Evolutionary conservation across 2,329 filamentous ascomycete species (phyloP), one percentile per base, ranked within the genome.

Genomic region (Cyphellophora attinorum): DNA sequence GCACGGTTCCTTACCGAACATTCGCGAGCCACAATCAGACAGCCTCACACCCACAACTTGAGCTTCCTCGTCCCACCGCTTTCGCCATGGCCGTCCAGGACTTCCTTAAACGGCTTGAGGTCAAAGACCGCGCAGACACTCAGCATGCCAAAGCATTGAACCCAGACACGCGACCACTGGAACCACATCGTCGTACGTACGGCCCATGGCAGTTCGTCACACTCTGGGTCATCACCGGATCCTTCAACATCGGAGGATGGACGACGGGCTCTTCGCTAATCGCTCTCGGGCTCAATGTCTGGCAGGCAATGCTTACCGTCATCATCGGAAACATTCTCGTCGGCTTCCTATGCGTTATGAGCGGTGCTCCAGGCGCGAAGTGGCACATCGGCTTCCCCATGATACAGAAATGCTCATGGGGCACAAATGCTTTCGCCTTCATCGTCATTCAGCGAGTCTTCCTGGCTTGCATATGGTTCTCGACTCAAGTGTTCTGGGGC

Each of bases 241-340:
- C 27, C 38, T 64, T 48, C 27, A 51, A 50, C 35, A 48, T 46
- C 29, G 50, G 43, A 25, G 50, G 44, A 29, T 55, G 49, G 52
- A 50, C 50, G 29, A 51, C 42, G 18, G 53, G 49, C 15, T 52
- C 45, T 19, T 51, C 48, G 18, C 41, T 51, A 40, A 41, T 48
- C 35, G 49, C 45, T 19, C 49, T 50, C 17, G 50, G 50, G 5
- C 41, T 52, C 15, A 51, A 40, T 29, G 45, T 51, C 3, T 40
- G 45, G 29, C 45, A 51, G 30, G 46, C 50, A 3, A 52, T 52
- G 39, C 37, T 43, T 17, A 45, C 42, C 29, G 45, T 49, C 18
- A 46, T 51, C 36, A 33, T 44, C 34, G 48, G 40, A 8, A 41
- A 43, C 17, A 19, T 47, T 13, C 25, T 50, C 36, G 37, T 46